phyloP scores from a whole-genome alignment of 306 rosid genomes.

The Trifolium subterraneum region DNA sequence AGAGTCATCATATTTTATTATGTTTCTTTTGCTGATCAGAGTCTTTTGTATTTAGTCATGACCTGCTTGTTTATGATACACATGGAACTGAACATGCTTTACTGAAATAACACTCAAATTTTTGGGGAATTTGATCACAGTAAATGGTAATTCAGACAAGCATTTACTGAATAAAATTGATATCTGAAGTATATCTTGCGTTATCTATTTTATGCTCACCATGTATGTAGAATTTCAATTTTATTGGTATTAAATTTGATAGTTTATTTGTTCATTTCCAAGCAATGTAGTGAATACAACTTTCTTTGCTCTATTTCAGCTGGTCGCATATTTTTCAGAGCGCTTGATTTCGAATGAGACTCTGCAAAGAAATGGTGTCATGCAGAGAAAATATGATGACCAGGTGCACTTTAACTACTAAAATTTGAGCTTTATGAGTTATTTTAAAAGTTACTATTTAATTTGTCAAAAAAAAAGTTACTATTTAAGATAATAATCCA shows the following conservation, averaged over 20 bases:
- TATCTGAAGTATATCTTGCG: conserved; percentile 10
- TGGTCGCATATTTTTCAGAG: conserved; percentile 70
- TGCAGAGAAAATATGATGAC: conserved; percentile 64
- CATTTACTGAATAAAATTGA: conserved; percentile 17
- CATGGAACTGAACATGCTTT: not conserved
- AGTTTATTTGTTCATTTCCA: conserved; percentile 26
- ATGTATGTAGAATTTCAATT: conserved; percentile 15
- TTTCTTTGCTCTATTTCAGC: conserved; percentile 60
- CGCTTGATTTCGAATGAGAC: conserved; percentile 75
- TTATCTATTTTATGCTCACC: conserved; percentile 24
- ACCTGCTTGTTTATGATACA: conserved; percentile 24
- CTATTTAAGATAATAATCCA: conserved; percentile 15
- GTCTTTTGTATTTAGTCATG: conserved; percentile 10
- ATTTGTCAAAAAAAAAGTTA: too few species aligned
- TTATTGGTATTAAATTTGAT: conserved; percentile 20
- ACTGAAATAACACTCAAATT: conserved; percentile 6
- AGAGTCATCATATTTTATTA: not conserved
- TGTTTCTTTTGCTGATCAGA: conserved; percentile 9
- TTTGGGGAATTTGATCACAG: conserved; percentile 11
- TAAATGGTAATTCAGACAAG: conserved; percentile 24
- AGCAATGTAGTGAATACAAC: conserved; percentile 36
- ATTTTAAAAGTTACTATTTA: too few species aligned
- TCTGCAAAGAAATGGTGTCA: conserved; percentile 72
- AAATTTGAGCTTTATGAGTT: conserved; percentile 33
- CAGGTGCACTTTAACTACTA: conserved; percentile 62